Base-by-base conservation (phyloP, 2,329 filamentous ascomycete genomes). In the Cadophora sp. region DNA sequence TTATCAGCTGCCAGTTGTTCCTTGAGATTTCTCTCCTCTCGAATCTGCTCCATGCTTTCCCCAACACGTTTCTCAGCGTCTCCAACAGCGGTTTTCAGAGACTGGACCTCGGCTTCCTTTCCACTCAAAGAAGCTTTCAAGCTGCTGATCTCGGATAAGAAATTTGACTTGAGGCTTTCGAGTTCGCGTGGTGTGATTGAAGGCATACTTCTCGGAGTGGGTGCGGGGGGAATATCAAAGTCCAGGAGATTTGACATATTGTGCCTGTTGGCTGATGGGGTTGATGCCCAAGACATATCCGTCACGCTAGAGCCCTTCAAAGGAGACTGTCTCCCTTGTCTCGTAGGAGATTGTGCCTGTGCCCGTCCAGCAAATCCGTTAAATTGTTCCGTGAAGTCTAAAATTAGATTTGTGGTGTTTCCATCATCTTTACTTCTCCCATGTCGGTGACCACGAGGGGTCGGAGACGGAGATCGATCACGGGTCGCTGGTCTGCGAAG, bases 21-120 rank as follows among this genome's bases (percentile, higher is more conserved):
- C 65, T 89, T 90, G 66, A 86, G 78, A 45, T 84, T 83, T 65
- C 88, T 84, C 76, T 95, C 91, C 75, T 97, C 94, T 58, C 94
- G 89, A 50, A 97, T 83, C 73, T 91, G 86, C 81, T 97, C 93
- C 79, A 93, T 85, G 61, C 91, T 91, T 80, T 96, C 91, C 36
- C 94, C 95, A 22, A 96, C 94, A 24, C 95, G 90, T 77, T 93
- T 91, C 81, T 99, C 96, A 0, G 96, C 95, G 79, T 98, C 94
- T 6, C 88, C 88, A 36, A 98, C 89, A 0, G 96, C 93, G 51
- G 91, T 89, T 78, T 97, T 97, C 66, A 98, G 85, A 41, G 91
- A 95, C 60, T 89, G 85, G 43, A 96, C 93, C 78, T 98, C 94
- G 6, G 95, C 95, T 77, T 98, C 95, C 75, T 96, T 96, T 59